phyloP scores from a whole-genome alignment of 106 monocot species.

The Agapanthus africanus region DNA sequence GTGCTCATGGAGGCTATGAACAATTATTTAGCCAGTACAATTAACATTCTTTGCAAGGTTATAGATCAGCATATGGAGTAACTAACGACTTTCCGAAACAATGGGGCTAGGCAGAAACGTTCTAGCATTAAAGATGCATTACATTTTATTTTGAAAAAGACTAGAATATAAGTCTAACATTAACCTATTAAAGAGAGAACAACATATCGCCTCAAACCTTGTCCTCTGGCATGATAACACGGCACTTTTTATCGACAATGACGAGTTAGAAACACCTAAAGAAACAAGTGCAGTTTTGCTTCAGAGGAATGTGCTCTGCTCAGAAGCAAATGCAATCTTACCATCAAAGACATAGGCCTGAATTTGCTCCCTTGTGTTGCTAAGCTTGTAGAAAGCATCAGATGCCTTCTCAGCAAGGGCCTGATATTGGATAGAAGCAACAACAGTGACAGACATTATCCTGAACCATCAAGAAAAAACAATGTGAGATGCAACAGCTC shows the following conservation, averaged over 20 bases:
- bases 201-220: background rate
- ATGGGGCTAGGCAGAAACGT: too few species aligned
- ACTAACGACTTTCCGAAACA: background rate
- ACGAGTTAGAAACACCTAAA: background rate
- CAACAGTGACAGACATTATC: constrained; percentile 93
- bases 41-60: too few species aligned
- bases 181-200: background rate
- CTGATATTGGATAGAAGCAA: constrained; percentile 89
- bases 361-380: constrained; percentile 76
- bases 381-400: constrained; percentile 87
- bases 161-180: background rate
- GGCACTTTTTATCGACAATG: background rate
- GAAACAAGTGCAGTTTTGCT: background rate
- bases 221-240: background rate
- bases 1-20: too few species aligned
- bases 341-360: constrained; percentile 97
- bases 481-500: background rate
- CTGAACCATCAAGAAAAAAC: constrained; percentile 26
- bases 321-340: constrained; percentile 10
- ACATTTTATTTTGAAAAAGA: too few species aligned
- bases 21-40: too few species aligned
- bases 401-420: constrained; percentile 66
- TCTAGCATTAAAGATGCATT: background rate
- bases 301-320: background rate
- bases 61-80: background rate